phyloP scores from a whole-genome alignment of 768 basidiomycete genomes.

The Amanita rubescens region DNA sequence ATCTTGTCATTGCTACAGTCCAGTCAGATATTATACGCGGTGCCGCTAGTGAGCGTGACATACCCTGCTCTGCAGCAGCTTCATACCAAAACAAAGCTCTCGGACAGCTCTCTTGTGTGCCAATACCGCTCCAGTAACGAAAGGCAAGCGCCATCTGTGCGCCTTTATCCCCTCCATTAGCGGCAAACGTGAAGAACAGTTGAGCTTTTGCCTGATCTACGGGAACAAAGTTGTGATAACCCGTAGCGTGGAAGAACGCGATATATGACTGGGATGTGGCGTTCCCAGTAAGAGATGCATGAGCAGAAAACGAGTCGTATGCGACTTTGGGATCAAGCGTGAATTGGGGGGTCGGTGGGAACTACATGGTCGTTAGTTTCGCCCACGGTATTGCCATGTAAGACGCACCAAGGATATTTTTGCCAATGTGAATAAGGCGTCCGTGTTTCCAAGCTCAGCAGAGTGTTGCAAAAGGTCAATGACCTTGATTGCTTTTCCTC shows the following conservation, averaged over 20 bases:
- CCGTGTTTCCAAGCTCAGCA: conserved; percentile 65
- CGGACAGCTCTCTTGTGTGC: conserved; percentile 80
- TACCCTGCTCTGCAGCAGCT: conserved; percentile 79
- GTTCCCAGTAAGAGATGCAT: conserved; percentile 69
- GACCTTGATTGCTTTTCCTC: conserved; percentile 71
- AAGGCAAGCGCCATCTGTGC: conserved; percentile 93
- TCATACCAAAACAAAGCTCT: conserved; percentile 87
- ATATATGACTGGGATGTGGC: conserved; percentile 80
- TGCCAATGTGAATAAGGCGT: conserved; percentile 65
- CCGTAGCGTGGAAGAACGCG: conserved; percentile 86
- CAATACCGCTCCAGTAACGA: conserved; percentile 94
- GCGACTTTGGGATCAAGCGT: conserved; percentile 53
- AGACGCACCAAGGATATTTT: conserved; percentile 57
- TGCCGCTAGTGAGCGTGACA: conserved; percentile 7
- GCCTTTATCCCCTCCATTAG: conserved; percentile 77
- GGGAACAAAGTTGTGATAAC: conserved; percentile 58
- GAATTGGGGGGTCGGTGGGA: conserved; percentile 68
- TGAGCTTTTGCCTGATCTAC: conserved; percentile 77
- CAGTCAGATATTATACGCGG: conserved; percentile 2
- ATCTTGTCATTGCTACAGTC: conserved; percentile 65
- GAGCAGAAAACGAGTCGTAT: conserved; percentile 52
- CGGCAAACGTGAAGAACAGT: conserved; percentile 91
- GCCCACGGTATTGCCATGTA: not conserved
- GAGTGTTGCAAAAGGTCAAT: conserved; percentile 77
- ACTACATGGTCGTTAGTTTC: conserved; percentile 29